A percentile compares a stretch with the other conserved stretches of the same genome.
phyloP scores from a whole-genome alignment of 2,329 filamentous ascomycete genomes.

The Fusarium continuum region DNA sequence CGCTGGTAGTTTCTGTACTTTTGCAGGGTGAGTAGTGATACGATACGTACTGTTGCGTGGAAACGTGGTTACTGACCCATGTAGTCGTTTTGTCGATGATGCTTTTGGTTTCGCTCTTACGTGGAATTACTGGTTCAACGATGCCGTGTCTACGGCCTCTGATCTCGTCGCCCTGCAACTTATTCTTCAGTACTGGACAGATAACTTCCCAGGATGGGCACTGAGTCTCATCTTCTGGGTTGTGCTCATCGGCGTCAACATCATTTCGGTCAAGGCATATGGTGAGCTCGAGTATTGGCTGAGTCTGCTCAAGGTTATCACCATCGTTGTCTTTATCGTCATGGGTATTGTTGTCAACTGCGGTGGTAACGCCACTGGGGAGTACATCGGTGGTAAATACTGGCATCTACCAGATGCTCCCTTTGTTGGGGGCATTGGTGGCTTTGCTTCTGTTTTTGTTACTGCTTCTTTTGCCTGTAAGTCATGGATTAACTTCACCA shows the following conservation, averaged over 20 bases:
- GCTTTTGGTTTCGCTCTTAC: constrained; percentile 64
- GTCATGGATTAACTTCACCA: constrained; percentile 36
- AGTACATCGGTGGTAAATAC: constrained; percentile 67
- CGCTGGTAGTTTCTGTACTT: constrained; percentile 65
- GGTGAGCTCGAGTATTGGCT: constrained; percentile 64
- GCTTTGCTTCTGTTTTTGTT: constrained; percentile 70
- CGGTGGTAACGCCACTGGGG: constrained; percentile 62
- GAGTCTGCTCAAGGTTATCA: constrained; percentile 62
- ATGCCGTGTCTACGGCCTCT: constrained; percentile 62
- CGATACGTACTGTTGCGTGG: too few relatives aligned
- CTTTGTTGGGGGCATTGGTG: constrained; percentile 71
- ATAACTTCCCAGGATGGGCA: constrained; percentile 70
- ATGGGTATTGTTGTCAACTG: constrained; percentile 63
- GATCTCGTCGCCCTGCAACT: constrained; percentile 65
- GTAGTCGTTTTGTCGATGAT: constrained; percentile 60
- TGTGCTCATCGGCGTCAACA: constrained; percentile 57
- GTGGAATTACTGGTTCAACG: constrained; percentile 74
- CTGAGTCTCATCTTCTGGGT: constrained; percentile 70
- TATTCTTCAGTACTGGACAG: constrained; percentile 68
- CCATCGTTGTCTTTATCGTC: constrained; percentile 69
- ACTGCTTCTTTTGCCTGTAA: constrained; percentile 64
- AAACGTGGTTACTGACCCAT: neutral
- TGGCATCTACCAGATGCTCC: constrained; percentile 69
- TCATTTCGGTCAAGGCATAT: constrained; percentile 49
- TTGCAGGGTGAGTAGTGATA: constrained; percentile 51